Base-by-base conservation (phyloP, 2,329 filamentous ascomycete species). In the Aspergillus aculeatinus region DNA sequence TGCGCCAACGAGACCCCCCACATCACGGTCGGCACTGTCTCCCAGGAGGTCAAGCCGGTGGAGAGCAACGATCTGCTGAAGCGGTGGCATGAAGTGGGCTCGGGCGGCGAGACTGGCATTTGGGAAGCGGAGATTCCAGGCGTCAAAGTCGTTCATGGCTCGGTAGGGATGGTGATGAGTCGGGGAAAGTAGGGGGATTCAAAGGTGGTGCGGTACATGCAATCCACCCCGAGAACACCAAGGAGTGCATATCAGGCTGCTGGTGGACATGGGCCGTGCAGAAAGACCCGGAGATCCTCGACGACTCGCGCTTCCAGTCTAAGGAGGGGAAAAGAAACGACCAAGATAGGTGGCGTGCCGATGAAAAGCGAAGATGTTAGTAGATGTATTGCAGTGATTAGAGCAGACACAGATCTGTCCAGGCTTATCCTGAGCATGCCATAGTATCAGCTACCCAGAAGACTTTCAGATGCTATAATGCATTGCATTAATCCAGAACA, bases 161-260 rank as follows among this genome's bases (percentile, higher is more conserved):
- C 71, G 58, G 83, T 87, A 23, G 80, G 79, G 63, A 80, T 80
- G 55, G 79, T 83, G 25, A 76, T 84, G 74, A 73, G 69, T 59
- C 65, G 71, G 35, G 59, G 59, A 25, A 61, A 50, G 48, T 60
- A 39, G 25, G 27, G 27, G 27, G 9, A 9, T 29, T 29, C 7
- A 7, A 29, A 27, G 25, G 94, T 21, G 93, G 86, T 90, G 67
- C 85, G 95, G 60, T 99, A 99, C 76, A 95, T 98, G 86, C 94
- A 76, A 89, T 97, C 48, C 94, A 97, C 68, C 95, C 95, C 1
- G 95, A 98, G 74, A 91, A 97, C 73, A 87, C 89, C 14, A 96
- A 99, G 73, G 94, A 98, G 66, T 99, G 23, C 23, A 93, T 68
- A 96, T 99, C 66, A 91, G 96, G 70, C 83, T 98, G 58, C 82